Percentiles rank a stretch among this genome's conserved stretches.
Evolutionary conservation across 2,329 filamentous ascomycete species (phyloP).

Genomic region (Fusarium abutilonis): DNA sequence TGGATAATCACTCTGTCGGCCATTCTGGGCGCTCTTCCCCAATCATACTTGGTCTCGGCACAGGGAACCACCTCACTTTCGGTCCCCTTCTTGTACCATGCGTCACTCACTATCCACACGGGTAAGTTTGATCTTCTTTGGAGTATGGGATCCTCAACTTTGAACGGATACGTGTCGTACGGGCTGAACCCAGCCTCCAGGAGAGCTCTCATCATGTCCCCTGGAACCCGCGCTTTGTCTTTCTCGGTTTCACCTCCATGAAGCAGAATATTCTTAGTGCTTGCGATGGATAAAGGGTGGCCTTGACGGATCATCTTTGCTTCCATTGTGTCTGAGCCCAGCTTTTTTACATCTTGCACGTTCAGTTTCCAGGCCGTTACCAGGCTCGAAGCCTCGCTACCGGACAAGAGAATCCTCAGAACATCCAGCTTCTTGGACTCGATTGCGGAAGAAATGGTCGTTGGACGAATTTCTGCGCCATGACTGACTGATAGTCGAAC

Average conservation of each 20-base stretch:
- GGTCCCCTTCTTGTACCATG: conserved; percentile 3
- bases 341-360: neutral
- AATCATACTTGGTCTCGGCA: neutral
- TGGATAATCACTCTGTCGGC: conserved; percentile 19
- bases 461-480: conserved; percentile 20
- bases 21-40: neutral
- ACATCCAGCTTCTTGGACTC: neutral
- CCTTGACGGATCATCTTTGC: neutral
- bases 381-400: neutral
- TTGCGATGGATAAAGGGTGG: conserved; percentile 12
- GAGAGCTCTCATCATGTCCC: conserved; percentile 10
- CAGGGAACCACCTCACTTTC: neutral
- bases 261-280: neutral
- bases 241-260: neutral
- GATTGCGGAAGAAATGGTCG: conserved; percentile 4
- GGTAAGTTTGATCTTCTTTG: conserved; percentile 4
- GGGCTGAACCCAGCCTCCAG: conserved; percentile 16
- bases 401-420: conserved; percentile 25
- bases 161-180: conserved; percentile 4
- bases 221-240: no score
- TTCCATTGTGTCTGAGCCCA: neutral
- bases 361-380: conserved; percentile 3
- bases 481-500: conserved; percentile 19
- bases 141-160: neutral
- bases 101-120: neutral